These are phyloP conservation scores for Paecilomyces dactylethromorphus DNA, from an alignment of 2,329 filamentous ascomycete species.

Conservation along the genomic window DNA sequence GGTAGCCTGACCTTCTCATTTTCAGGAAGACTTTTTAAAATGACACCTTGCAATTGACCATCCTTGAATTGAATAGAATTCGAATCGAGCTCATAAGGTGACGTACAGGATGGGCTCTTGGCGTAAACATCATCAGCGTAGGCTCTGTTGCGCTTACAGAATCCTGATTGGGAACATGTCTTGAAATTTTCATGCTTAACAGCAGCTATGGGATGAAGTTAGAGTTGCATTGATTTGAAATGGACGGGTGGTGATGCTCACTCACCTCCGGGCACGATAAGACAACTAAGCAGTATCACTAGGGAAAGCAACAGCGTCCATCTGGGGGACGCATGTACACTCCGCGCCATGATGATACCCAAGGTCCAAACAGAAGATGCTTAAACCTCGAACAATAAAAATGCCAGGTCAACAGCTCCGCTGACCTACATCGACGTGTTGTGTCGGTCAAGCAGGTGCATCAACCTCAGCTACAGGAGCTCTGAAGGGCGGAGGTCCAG, in stretches of 20 bases:
- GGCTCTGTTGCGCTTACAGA: conserved; percentile 90
- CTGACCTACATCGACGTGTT: conserved; percentile 26
- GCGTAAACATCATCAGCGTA: conserved; percentile 72
- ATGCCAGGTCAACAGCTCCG: conserved; percentile 8
- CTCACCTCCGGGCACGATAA: conserved; percentile 62
- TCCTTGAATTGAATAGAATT: conserved; percentile 69
- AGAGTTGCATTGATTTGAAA: not conserved
- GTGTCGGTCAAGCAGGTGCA: conserved; percentile 6
- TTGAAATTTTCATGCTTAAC: conserved; percentile 99
- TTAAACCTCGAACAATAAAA: conserved; percentile 22
- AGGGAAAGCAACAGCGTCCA: conserved; percentile 62
- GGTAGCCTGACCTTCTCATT: conserved; percentile 71
- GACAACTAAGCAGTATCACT: conserved; percentile 51
- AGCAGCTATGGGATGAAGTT: conserved; percentile 48
- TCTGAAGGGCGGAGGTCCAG: not conserved
- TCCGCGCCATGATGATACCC: conserved; percentile 43
- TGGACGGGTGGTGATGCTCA: conserved; percentile 1
- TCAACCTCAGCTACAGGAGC: not conserved
- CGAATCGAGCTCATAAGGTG: conserved; percentile 71
- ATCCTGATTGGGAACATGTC: conserved; percentile 89
- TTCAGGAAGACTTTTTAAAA: conserved; percentile 71
- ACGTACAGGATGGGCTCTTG: conserved; percentile 61
- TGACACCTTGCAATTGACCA: conserved; percentile 69
- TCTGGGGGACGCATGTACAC: conserved; percentile 47
- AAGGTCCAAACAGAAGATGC: conserved; percentile 24